Base-by-base conservation (phyloP, 768 basidiomycete genomes). In the Neoboletus magnificus region DNA sequence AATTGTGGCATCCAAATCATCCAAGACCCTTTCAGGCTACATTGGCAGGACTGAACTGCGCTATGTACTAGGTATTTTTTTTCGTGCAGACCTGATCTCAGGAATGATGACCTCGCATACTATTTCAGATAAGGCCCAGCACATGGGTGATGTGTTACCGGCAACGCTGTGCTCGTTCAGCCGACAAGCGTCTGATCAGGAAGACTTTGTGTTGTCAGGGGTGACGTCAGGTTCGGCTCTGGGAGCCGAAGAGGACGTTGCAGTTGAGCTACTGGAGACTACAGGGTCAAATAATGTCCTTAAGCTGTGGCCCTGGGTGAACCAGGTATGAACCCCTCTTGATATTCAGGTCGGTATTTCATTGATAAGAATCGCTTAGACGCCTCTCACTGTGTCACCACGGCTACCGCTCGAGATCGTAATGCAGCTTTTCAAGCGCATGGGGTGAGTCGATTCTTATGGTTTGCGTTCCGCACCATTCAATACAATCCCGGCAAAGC, bases 401-500 rank as follows among this genome's bases (percentile, higher is more conserved):
- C 91, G 91, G 59, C 80, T 97, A 39, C 93, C 94, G 1, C 77
- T 99, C 41, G 97, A 99, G 71, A 93, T 98, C 52, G 93, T 95
- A 9, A 93, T 97, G 89, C 93, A 99, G 67, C 74, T 99, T 27
- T 99, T 98, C 79, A 92, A 96, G 68, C 82, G 93, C 44, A 91
- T 99, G 89, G 97, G 97, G 97, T 97, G 66, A 62, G 92, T 79
- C 15, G 1, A 18, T 60, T 42, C 41, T 48, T 20, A 33, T 59
- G 4, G 20, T 44, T 20, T 11, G 9, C 1, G 16, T n/a, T 27
- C 30, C 4, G 42, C 22, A 1, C 4, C 9, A 22, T 43, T 60
- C 6, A 57, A 36, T 15, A 9, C 22, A 2, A 33, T 23, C 30
- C 32, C 35, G 36, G 25, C 27, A 39, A 59, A 98, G 96, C 9